Percentiles rank a stretch among this genome's conserved stretches.
These are phyloP conservation scores for Eremothecium gossypii DNA, from an alignment of 1,139 yeast genomes.

Conservation along the genomic window DNA sequence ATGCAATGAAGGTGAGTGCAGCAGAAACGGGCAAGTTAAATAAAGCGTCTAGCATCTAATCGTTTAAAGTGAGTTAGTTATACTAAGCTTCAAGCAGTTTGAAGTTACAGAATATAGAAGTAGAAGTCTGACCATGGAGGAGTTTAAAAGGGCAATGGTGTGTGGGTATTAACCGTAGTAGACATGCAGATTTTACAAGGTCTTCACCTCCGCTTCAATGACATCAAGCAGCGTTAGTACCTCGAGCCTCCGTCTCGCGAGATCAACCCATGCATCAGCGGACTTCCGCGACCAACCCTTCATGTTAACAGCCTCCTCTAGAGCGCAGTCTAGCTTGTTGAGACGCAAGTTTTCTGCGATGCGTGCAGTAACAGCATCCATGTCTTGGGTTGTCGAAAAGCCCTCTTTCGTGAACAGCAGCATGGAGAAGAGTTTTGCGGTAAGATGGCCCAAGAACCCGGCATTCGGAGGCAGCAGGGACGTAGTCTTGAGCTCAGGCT, in stretches of 20 bases:
- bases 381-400: slow-evolving; percentile 60
- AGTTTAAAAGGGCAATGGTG: too few species aligned
- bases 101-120: too few species aligned
- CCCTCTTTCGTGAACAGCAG: slow-evolving; percentile 61
- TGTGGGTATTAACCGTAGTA: too few species aligned
- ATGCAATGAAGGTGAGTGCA: too few species aligned
- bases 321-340: slow-evolving; percentile 79
- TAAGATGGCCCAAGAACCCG: slow-evolving; percentile 84
- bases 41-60: too few species aligned
- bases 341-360: slow-evolving; percentile 68
- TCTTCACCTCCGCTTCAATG: slow-evolving; percentile 34
- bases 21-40: too few species aligned
- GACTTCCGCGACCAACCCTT: slow-evolving; percentile 91
- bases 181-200: slow-evolving; percentile 3
- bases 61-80: too few species aligned
- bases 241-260: slow-evolving; percentile 84
- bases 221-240: slow-evolving; percentile 64
- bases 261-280: slow-evolving; percentile 85
- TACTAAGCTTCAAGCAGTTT: too few species aligned
- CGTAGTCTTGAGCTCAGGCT: slow-evolving; percentile 82
- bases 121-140: too few species aligned
- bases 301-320: slow-evolving; percentile 81
- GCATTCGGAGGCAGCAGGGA: slow-evolving; percentile 90
- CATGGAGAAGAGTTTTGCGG: slow-evolving; percentile 69
- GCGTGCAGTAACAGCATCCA: slow-evolving; percentile 82